Percentiles rank a stretch among this genome's conserved stretches.
phyloP scores from a whole-genome alignment of 1,284 basidiomycete species.

The Tylopilus sp. region DNA sequence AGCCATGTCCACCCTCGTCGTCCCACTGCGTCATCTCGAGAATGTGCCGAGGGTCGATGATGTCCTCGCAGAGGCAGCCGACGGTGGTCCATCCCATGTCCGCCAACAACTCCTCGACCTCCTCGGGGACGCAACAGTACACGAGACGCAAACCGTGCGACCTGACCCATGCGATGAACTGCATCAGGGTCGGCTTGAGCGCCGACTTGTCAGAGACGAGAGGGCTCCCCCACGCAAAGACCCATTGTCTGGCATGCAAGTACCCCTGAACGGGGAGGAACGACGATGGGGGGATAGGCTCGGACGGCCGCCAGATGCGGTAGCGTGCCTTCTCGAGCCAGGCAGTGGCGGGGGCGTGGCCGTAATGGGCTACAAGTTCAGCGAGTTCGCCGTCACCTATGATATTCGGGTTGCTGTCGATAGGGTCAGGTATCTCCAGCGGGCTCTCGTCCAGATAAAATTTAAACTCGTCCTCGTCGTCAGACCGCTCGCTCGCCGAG shows the following conservation, averaged over 20 bases:
- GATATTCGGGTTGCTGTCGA: background rate
- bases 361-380: slow-evolving; percentile 41
- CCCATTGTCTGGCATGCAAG: slow-evolving; percentile 34
- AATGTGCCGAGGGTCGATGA: slow-evolving; percentile 42
- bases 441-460: slow-evolving; percentile 3
- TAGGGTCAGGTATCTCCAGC: slow-evolving; percentile 11
- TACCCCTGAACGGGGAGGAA: slow-evolving; percentile 44
- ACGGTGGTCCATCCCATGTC: slow-evolving; percentile 40
- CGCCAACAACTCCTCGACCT: slow-evolving; percentile 40
- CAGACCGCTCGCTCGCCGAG: slow-evolving; percentile 3
- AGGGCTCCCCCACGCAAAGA: slow-evolving; percentile 51
- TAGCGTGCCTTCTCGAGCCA: slow-evolving; percentile 50
- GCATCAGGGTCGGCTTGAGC: slow-evolving; percentile 34
- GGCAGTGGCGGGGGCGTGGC: slow-evolving; percentile 44
- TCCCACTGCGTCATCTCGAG: slow-evolving; percentile 39
- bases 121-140: slow-evolving; percentile 44
- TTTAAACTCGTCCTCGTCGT: background rate
- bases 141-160: slow-evolving; percentile 36
- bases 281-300: slow-evolving; percentile 37
- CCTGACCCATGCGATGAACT: slow-evolving; percentile 40
- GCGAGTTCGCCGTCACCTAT: slow-evolving; percentile 29
- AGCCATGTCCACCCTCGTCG: slow-evolving; percentile 34
- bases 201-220: slow-evolving; percentile 42
- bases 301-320: slow-evolving; percentile 41
- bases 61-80: slow-evolving; percentile 46